Percentiles rank a stretch among this genome's conserved stretches.
phyloP scores from a whole-genome alignment of 805 yeast species.

The Brettanomyces custersianus region DNA sequence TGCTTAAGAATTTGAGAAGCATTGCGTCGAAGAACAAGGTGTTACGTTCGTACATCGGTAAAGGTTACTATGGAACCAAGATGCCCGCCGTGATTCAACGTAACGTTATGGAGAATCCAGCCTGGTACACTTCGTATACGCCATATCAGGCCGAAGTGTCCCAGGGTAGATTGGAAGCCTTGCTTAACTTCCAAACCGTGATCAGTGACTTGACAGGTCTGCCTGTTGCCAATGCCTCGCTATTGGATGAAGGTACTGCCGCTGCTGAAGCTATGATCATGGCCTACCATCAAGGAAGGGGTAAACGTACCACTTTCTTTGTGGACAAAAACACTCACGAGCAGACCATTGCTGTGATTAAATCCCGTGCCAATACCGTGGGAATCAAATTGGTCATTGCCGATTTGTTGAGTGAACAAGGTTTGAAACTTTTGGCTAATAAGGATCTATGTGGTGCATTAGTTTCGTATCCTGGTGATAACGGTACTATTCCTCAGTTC shows the following conservation, averaged over 20 bases:
- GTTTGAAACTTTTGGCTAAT: constrained; percentile 27
- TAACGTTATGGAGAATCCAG: constrained; percentile 86
- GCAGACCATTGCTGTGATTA: constrained; percentile 75
- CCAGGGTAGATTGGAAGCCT: constrained; percentile 88
- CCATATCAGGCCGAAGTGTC: constrained; percentile 98
- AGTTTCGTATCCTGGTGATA: constrained; percentile 85
- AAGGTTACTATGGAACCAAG: constrained; percentile 87
- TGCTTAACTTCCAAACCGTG: constrained; percentile 89
- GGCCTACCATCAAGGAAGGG: constrained; percentile 57
- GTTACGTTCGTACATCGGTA: constrained; percentile 75
- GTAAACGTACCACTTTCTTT: constrained; percentile 59
- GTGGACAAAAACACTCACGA: constrained; percentile 74
- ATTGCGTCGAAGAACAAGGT: constrained; percentile 72
- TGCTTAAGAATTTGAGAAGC: constrained; percentile 56
- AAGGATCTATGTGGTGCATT: constrained; percentile 64
- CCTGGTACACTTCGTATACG: constrained; percentile 98
- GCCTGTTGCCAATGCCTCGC: constrained; percentile 90
- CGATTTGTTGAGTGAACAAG: constrained; percentile 41
- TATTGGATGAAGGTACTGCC: constrained; percentile 94
- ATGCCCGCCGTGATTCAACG: constrained; percentile 91
- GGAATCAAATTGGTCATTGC: constrained; percentile 52
- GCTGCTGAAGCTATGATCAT: constrained; percentile 96
- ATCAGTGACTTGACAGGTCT: constrained; percentile 86
- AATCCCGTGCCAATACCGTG: constrained; percentile 70
- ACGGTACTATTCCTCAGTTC: constrained; percentile 54